Conservation (phyloP, 805 yeast species). For the Teunomyces panamensis region DNA sequence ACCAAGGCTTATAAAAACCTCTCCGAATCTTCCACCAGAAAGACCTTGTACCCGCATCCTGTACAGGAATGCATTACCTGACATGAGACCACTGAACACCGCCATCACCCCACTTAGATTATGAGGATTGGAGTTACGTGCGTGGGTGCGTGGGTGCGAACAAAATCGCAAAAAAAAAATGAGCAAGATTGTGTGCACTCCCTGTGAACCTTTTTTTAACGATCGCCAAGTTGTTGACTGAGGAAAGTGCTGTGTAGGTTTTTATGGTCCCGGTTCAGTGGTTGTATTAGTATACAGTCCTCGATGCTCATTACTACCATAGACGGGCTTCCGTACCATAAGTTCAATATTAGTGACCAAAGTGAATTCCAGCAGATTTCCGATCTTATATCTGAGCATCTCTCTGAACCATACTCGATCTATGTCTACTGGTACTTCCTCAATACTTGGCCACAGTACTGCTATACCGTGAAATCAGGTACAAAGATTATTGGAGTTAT, state of each 20-base stretch:
- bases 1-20: not conserved
- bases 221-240: not conserved
- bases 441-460: conserved; percentile 86
- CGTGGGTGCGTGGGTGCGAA: no score
- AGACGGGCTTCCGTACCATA: conserved; percentile 18
- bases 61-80: not conserved
- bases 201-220: not conserved
- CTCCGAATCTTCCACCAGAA: not conserved
- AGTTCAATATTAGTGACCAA: conserved; percentile 19
- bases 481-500: conserved; percentile 69
- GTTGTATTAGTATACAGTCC: not conserved
- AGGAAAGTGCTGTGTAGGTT: not conserved
- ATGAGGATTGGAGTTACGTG: not conserved
- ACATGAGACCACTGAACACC: not conserved
- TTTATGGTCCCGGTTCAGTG: not conserved
- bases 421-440: conserved; percentile 90
- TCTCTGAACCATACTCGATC: conserved; percentile 91
- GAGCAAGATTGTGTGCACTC: not conserved
- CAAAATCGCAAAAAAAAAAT: not conserved
- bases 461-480: conserved; percentile 55
- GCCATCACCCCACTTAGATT: not conserved
- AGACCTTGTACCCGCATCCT: no score
- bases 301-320: conserved; percentile 11
- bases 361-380: conserved; percentile 51
- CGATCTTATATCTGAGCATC: conserved; percentile 61